Conservation (phyloP, 768 basidiomycete genomes). For the Hemileccinum impolitum region DNA sequence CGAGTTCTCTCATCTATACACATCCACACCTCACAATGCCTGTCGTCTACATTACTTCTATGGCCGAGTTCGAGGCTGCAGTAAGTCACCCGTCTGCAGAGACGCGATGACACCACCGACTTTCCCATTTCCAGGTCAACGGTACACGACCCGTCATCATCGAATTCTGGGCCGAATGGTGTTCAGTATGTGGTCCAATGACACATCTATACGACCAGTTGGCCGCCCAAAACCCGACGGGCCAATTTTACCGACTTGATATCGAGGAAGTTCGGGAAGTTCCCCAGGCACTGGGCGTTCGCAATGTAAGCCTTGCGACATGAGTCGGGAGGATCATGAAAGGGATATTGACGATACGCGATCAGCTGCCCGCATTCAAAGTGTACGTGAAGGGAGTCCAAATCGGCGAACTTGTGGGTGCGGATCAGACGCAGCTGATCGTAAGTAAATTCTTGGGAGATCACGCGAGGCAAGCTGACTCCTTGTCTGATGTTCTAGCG, state of each 20-base stretch:
- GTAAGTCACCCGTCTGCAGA: constrained; percentile 11
- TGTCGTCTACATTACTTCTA: constrained; percentile 24
- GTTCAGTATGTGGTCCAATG: constrained; percentile 20
- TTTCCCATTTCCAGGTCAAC: constrained; percentile 14
- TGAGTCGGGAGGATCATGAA: constrained; percentile 13
- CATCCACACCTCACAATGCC: constrained; percentile 16
- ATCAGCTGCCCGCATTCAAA: constrained; percentile 30
- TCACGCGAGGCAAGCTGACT: constrained; percentile 17
- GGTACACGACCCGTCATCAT: constrained; percentile 23
- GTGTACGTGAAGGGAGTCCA: constrained; percentile 30
- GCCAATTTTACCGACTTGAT: constrained; percentile 31
- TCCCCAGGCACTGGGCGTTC: constrained; percentile 22
- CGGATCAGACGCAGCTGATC: constrained; percentile 21
- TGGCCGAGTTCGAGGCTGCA: constrained; percentile 22
- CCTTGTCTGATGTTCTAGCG: constrained; percentile 20
- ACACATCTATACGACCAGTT: constrained; percentile 22
- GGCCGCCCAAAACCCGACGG: constrained; percentile 26
- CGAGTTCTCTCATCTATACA: constrained; percentile 12
- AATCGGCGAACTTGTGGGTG: constrained; percentile 29
- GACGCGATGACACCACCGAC: constrained; percentile 9
- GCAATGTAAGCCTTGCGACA: constrained; percentile 15
- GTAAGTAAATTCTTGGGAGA: constrained; percentile 13
- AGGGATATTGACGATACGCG: constrained; percentile 8
- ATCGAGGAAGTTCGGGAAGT: constrained; percentile 27
- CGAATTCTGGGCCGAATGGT: constrained; percentile 34